A percentile compares a stretch with the other conserved stretches of the same genome.
These are phyloP conservation scores for Royoungia palumana DNA, from an alignment of 768 basidiomycete genomes.

Conservation along the genomic window DNA sequence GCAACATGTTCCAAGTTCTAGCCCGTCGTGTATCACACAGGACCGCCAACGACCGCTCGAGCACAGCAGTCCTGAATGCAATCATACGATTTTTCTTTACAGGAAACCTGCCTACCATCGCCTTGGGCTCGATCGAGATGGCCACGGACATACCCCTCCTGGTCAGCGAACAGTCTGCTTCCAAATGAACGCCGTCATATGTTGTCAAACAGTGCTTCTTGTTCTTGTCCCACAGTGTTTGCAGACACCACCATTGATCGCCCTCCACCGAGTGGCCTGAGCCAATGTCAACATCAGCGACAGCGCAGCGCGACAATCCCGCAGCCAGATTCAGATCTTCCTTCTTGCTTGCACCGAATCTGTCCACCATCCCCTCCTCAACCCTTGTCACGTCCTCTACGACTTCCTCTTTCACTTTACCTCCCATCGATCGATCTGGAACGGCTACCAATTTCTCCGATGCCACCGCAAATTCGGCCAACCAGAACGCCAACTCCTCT, in stretches of 20 bases:
- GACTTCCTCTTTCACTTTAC: conserved; percentile 23
- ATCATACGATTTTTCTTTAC: not conserved
- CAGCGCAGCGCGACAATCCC: not conserved
- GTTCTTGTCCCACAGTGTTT: conserved; percentile 13
- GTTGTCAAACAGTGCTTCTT: not conserved
- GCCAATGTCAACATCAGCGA: conserved; percentile 11
- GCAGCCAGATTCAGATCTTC: conserved; percentile 8
- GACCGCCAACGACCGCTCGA: conserved; percentile 2
- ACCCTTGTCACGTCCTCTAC: conserved; percentile 23
- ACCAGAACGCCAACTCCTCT: conserved; percentile 5
- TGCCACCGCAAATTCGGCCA: conserved; percentile 13
- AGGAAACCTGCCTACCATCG: conserved; percentile 4
- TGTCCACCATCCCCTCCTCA: conserved; percentile 29
- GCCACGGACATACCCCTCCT: conserved; percentile 3
- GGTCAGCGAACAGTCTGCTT: conserved; percentile 13
- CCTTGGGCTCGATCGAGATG: conserved; percentile 17
- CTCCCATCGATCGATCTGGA: conserved; percentile 13
- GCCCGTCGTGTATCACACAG: no score
- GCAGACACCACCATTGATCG: conserved; percentile 7
- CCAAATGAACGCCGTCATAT: conserved; percentile 19
- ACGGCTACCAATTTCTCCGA: conserved; percentile 16
- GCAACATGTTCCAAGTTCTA: no score
- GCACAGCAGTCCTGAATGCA: not conserved
- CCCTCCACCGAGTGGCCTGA: conserved; percentile 4
- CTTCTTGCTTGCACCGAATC: conserved; percentile 17